Evolutionary conservation across 257 asterid genomes (phyloP).

Genomic region (Solanum habrochaites): DNA sequence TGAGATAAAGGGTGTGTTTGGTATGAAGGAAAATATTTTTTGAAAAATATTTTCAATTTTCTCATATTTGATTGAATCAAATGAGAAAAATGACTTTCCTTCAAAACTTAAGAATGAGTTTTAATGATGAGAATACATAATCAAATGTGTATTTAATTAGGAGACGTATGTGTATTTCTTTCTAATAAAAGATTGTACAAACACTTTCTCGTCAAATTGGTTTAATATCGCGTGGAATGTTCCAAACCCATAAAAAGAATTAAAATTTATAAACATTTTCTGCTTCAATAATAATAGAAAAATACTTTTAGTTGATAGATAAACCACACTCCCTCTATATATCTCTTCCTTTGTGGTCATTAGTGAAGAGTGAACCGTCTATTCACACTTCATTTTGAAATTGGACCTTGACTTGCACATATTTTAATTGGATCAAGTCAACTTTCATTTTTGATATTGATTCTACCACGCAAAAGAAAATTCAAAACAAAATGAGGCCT

Average conservation of each 20-base stretch:
- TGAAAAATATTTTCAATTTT: no score
- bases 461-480: not conserved
- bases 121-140: not conserved
- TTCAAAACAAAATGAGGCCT: not conserved
- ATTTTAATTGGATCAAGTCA: not conserved
- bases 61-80: no score
- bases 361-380: not conserved
- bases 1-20: not conserved
- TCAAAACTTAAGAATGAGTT: not conserved
- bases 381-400: not conserved
- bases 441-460: not conserved
- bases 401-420: not conserved
- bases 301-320: not conserved
- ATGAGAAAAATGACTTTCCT: no score
- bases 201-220: no score
- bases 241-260: not conserved
- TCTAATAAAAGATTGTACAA: no score
- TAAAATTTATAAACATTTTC: not conserved
- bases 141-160: no score
- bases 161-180: no score
- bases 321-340: not conserved
- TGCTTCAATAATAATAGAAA: not conserved
- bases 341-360: not conserved
- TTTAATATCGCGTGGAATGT: not conserved
- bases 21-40: no score